A percentile compares a stretch with the other conserved stretches of the same genome.
phyloP scores from a whole-genome alignment of 2,329 filamentous ascomycete genomes.

The Fusarium sp. region DNA sequence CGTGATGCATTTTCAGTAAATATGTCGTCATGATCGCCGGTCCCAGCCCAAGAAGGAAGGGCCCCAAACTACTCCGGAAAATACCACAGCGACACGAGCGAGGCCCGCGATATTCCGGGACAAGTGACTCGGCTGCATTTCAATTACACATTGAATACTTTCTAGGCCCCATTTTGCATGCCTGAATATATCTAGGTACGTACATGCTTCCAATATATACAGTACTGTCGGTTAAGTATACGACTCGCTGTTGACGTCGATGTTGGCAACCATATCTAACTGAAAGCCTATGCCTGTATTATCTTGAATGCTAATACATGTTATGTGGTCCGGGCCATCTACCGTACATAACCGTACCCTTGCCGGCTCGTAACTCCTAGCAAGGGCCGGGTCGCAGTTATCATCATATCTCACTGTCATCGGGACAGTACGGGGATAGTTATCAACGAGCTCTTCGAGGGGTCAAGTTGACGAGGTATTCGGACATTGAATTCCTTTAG shows the following conservation, averaged over 20 bases:
- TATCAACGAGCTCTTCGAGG: not conserved
- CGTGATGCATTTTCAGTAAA: constrained; percentile 9
- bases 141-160: constrained; percentile 12
- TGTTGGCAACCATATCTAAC: not conserved
- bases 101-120: constrained; percentile 22
- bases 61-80: constrained; percentile 22
- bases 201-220: not conserved
- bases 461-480: not conserved
- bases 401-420: constrained; percentile 9
- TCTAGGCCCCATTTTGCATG: constrained; percentile 2
- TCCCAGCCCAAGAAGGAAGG: not conserved
- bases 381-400: constrained; percentile 1
- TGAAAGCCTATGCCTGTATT: not conserved
- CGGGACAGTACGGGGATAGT: constrained; percentile 30
- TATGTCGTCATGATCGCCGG: constrained; percentile 40
- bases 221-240: not conserved
- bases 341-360: constrained; percentile 22
- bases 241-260: not conserved
- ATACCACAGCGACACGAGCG: constrained; percentile 6
- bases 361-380: not conserved
- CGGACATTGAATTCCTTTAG: constrained; percentile 36
- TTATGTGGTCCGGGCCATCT: not conserved
- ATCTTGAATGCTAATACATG: not conserved
- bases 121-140: constrained; percentile 18
- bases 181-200: not conserved